Evolutionary conservation across 1,139 yeast species (phyloP).

Genomic region (Kurtzmaniella quercitrusa): DNA sequence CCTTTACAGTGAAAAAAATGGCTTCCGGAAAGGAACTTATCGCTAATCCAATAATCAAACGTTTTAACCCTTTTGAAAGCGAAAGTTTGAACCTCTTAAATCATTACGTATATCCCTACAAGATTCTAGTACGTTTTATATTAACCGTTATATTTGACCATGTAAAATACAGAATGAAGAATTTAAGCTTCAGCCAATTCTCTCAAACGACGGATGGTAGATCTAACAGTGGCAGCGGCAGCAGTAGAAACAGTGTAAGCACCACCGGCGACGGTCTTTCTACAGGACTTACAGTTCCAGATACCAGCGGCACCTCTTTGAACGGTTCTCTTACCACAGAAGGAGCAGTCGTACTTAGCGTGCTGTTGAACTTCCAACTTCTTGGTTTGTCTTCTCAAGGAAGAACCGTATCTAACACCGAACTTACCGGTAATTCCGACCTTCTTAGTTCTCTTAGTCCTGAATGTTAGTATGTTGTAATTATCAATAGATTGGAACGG

Average conservation of each 20-base stretch:
- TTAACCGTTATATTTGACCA: constrained; percentile 5
- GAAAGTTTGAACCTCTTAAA: too few species aligned
- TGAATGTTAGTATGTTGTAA: constrained; percentile 42
- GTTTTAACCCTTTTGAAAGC: too few species aligned
- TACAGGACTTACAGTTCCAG: constrained; percentile 96
- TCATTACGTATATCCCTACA: too few species aligned
- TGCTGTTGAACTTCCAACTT: constrained; percentile 99
- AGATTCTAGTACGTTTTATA: too few species aligned
- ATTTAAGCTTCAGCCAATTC: constrained; percentile 97
- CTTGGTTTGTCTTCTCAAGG: constrained; percentile 99
- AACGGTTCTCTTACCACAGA: constrained; percentile 99
- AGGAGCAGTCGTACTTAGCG: constrained; percentile 97
- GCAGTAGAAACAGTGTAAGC: constrained; percentile 99
- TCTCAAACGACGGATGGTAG: constrained; percentile 99
- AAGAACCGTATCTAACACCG: constrained; percentile 99
- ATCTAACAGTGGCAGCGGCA: constrained; percentile 99
- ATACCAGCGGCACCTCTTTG: constrained; percentile 98
- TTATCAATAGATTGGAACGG: too few species aligned
- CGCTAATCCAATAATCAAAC: too few species aligned
- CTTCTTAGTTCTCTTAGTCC: constrained; percentile 99
- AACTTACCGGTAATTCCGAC: constrained; percentile 99
- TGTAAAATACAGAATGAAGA: constrained; percentile 12
- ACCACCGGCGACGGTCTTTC: constrained; percentile 99
- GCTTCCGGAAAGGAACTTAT: too few species aligned
- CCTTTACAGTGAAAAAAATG: too few species aligned